Evolutionary conservation across 2,329 filamentous ascomycete species (phyloP), one percentile per base, ranked within the genome.

Genomic region (Arthrocladium fulminans): DNA sequence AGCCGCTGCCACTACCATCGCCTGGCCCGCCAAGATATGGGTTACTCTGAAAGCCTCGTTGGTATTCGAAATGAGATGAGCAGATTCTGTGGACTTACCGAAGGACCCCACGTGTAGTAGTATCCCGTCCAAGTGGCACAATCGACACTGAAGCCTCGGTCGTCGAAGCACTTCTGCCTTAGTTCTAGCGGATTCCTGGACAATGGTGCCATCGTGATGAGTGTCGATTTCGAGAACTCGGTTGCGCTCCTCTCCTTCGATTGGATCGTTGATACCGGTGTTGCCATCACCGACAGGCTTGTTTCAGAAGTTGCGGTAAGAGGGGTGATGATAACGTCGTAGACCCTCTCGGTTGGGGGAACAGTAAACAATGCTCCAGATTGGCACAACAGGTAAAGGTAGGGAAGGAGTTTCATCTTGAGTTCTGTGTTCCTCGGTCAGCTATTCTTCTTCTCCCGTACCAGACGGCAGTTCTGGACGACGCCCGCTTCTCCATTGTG

Each of bases 111-210:
- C 24, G 55, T 59, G 38, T 59, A 60, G 35, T 57, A 56, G 30
- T 60, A 60, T 10, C 57, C 57, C 5, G 57, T 59, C 57, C 57
- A 60, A 27, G 53, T 54, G 9, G 54, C 57, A 45, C 57, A 60
- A 43, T 60, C 51, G 9, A 60, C 57, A 19, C 55, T 53, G 46
- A 57, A 55, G 12, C 57, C 57, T 40, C 49, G 56, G 22, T 60
- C 57, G 42, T 60, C 51, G 46, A 54, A 60, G 47, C 57, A 60
- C 43, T 51, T 53, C 45, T 57, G 56, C 43, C 55, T 46, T 30
- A 46, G 45, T 40, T 52, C 54, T 13, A 58, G 48, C 25, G 53
- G 54, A 27, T 54, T 57, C 10, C 40, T 41, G 35, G 50, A 24
- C 19, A 56, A 40, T 4, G 57, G 55, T n/a, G 55, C 51, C 25